Base-by-base conservation (phyloP, 2,329 filamentous ascomycete genomes). In the Grosmannia huntii region DNA sequence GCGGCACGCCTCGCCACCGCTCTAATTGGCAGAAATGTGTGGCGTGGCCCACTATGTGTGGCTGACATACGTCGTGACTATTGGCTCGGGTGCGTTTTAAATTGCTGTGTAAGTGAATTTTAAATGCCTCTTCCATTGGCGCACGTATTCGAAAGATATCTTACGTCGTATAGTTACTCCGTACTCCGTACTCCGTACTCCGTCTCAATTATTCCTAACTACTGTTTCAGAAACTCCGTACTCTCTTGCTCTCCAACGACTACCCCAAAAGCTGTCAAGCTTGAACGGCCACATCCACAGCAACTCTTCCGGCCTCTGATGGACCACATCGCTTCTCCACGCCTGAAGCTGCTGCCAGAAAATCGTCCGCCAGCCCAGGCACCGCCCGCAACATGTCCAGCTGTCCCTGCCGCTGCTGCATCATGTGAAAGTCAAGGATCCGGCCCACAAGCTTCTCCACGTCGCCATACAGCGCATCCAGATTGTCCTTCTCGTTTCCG, bases 361-460 rank as follows among this genome's bases (percentile, higher is more conserved):
- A 23, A 16, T 59, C 55, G 28, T 56, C 49, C 2, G 33, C 55
- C 19, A 53, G 27, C 0, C 53, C 57, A 1, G 57, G 55, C 27
- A 25, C 16, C 2, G 59, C 25, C 4, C 53, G 57, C 33, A 54
- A 41, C 53, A 51, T 31, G 27, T 58, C 60, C 36, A 57, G 56
- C 55, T 59, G 61, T 0, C 53, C 53, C 38, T 62, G 60, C 4
- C 54, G 58, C 60, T 61, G 56, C 62, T 63, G 59, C 56, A 55
- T 50, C 57, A 59, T 44, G 64, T 80, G 75, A 21, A 75, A 76
- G 55, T 79, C 77, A 21, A 80, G 71, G 31, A 80, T 71, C 70
- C 78, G 73, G 64, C 79, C 75, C 16, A 82, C 76, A 23, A 82
- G 69, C 0, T 72, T 71, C 66, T 80, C 76, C 3, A 78, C 79